Percentiles rank a stretch among this genome's conserved stretches.
Conservation (phyloP, 768 basidiomycete genomes). For the Boletus pseudo-olivaceus region DNA sequence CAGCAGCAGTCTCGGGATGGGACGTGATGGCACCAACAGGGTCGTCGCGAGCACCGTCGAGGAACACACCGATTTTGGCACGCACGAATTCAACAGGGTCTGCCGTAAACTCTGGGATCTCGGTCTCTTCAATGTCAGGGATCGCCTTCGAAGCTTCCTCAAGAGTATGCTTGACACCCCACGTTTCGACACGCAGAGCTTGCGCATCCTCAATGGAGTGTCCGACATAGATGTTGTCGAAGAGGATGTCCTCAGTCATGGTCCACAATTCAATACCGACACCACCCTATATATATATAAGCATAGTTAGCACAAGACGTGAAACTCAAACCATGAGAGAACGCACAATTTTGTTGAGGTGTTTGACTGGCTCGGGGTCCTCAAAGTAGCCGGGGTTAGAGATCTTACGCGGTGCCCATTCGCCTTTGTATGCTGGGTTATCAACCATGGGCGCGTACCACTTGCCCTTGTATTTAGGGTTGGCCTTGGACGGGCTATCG, state of each 20-base stretch:
- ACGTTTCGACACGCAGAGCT: constrained; percentile 81
- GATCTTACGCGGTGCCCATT: constrained; percentile 90
- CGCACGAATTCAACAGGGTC: constrained; percentile 83
- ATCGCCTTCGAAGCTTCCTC: constrained; percentile 55
- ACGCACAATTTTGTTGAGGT: constrained; percentile 79
- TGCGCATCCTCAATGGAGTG: constrained; percentile 86
- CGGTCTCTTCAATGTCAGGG: constrained; percentile 44
- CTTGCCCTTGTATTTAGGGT: constrained; percentile 96
- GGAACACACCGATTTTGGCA: constrained; percentile 72
- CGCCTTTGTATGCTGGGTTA: constrained; percentile 97
- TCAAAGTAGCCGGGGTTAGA: constrained; percentile 89
- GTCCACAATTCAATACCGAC: constrained; percentile 99
- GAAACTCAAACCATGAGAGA: too few relatives aligned
- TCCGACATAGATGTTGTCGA: constrained; percentile 92
- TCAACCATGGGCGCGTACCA: constrained; percentile 94
- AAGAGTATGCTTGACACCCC: constrained; percentile 81
- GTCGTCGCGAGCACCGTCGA: constrained; percentile 71
- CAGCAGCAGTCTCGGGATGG: constrained; percentile 84
- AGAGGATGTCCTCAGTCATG: constrained; percentile 95
- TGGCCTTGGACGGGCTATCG: constrained; percentile 75
- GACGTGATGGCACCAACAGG: constrained; percentile 81
- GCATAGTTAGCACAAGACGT: neutral
- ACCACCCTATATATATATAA: constrained; percentile 63
- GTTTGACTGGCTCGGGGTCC: constrained; percentile 78
- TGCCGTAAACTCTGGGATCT: constrained; percentile 52